phyloP scores from a whole-genome alignment of 139 green algal species.

The Auxenochlorella pyrenoidosa region DNA sequence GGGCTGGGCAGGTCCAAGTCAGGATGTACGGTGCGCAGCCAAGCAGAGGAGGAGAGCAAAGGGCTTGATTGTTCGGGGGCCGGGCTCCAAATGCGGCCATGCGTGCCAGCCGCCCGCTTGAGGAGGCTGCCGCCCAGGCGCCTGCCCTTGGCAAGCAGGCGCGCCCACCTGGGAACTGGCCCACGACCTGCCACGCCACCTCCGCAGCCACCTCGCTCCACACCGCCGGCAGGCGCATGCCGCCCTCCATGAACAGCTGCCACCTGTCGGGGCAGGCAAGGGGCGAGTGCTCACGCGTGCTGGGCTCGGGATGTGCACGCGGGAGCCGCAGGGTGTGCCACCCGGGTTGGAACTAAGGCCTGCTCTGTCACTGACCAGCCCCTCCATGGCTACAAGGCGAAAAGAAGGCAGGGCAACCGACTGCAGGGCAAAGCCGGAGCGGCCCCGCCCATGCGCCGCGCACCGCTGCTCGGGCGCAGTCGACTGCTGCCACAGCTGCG shows the following conservation, averaged over 20 bases:
- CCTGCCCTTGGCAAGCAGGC: too few species aligned
- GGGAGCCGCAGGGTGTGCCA: too few species aligned
- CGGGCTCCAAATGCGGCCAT: too few species aligned
- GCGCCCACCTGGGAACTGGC: neutral
- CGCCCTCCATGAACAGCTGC: neutral
- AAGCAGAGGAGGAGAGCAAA: neutral
- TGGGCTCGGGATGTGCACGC: neutral
- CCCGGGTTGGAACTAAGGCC: neutral
- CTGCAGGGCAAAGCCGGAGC: neutral
- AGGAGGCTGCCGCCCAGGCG: neutral
- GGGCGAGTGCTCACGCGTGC: neutral
- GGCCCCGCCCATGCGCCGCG: neutral
- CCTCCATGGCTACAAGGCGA: neutral
- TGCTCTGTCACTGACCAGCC: neutral
- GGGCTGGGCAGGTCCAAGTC: too few species aligned
- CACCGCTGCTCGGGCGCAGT: neutral
- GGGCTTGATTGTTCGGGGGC: too few species aligned
- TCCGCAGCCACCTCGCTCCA: neutral
- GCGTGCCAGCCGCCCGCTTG: too few species aligned
- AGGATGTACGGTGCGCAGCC: too few species aligned
- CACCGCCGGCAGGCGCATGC: constrained; percentile 3
- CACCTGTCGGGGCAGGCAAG: neutral
- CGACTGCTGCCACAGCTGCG: neutral
- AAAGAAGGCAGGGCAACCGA: neutral
- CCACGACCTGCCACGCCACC: constrained; percentile 10